Base-by-base conservation (phyloP, 1,284 basidiomycete genomes). In the Ustilago trichophora region DNA sequence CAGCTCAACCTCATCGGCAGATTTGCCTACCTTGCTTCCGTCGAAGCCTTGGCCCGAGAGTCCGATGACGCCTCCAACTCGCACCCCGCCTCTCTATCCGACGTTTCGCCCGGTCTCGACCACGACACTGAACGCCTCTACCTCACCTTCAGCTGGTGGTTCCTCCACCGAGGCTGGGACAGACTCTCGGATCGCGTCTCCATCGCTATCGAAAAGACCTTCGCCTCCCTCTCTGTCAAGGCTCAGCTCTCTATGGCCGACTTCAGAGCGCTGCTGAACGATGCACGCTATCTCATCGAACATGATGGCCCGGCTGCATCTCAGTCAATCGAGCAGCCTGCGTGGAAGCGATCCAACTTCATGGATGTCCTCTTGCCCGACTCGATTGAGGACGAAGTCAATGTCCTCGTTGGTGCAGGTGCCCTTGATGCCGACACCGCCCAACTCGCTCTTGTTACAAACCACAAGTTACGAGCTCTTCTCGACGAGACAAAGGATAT, bases 81-180 rank as follows among this genome's bases (percentile, higher is more conserved):
- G 6, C 35, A 49, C 25, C 15, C 38, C 18, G 21, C 43, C 10
- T 29, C 43, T n/a, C 4, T 16, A 2, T 21, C 43, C 25, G 35
- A 52, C 19, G 36, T 21, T 6, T 44, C 38, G 3, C 38, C 38
- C 12, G 69, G 64, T 12, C 53, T 79, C 5, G 65, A 63, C 24
- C 67, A 88, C 32, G 87, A 88, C 47, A 87, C 87, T 1, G 91
- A 93, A 81, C 84, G 86, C 62, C 88, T 88, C 75, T 94, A 88
- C 76, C 84, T 95, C 53, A 92, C 91, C 0, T 86, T 93, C 64
- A 91, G 88, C 45, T 95, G 92, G 91, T 94, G 92, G 91, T 85
- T 94, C 41, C 78, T 95, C 50, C 89, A 95, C 74, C 88, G 90
- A 4, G 92, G 93, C 0, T 94, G 92, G 91, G 89, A 89, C 72